Conservation (phyloP, 2,329 filamentous ascomycete genomes). For the Harringtonia lauricola region DNA sequence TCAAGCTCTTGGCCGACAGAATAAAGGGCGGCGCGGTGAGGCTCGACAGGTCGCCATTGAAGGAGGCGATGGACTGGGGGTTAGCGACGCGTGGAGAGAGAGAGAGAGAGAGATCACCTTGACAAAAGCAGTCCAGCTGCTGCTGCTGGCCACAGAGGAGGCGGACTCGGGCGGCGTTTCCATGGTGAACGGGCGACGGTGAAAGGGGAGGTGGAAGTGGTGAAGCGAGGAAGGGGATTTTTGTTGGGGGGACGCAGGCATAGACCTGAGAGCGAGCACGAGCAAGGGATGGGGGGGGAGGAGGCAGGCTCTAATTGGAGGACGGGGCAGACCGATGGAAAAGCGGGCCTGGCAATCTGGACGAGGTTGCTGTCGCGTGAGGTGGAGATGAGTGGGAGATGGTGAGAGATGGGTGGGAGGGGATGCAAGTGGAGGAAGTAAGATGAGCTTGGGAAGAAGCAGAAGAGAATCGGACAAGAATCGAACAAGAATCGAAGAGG, state of each 20-base stretch:
- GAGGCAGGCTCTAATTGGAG: too few relatives aligned
- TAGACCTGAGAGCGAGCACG: not conserved
- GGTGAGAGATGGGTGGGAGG: too few relatives aligned
- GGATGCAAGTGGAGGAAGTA: too few relatives aligned
- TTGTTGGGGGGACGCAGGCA: conserved; percentile 7
- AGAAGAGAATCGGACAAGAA: too few relatives aligned
- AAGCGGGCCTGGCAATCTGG: too few relatives aligned
- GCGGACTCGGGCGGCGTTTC: conserved; percentile 8
- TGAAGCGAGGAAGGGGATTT: not conserved
- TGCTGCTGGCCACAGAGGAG: conserved; percentile 24
- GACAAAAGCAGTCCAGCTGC: conserved; percentile 41
- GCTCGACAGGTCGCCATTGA: conserved; percentile 72
- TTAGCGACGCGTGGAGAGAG: not conserved
- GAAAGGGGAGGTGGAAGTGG: conserved; percentile 1
- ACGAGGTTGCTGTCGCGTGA: too few relatives aligned
- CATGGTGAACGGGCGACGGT: conserved; percentile 4
- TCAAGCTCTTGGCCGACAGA: conserved; percentile 65
- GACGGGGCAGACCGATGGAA: too few relatives aligned
- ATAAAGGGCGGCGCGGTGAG: conserved; percentile 77
- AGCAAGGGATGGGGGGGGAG: too few relatives aligned
- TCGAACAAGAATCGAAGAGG: too few relatives aligned
- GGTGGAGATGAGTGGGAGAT: too few relatives aligned
- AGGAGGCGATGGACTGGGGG: conserved; percentile 60
- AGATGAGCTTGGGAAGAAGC: too few relatives aligned
- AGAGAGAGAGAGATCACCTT: conserved; percentile 23